Conservation (phyloP, 202 grass and related monocot genomes). For the Panicum hallii region DNA sequence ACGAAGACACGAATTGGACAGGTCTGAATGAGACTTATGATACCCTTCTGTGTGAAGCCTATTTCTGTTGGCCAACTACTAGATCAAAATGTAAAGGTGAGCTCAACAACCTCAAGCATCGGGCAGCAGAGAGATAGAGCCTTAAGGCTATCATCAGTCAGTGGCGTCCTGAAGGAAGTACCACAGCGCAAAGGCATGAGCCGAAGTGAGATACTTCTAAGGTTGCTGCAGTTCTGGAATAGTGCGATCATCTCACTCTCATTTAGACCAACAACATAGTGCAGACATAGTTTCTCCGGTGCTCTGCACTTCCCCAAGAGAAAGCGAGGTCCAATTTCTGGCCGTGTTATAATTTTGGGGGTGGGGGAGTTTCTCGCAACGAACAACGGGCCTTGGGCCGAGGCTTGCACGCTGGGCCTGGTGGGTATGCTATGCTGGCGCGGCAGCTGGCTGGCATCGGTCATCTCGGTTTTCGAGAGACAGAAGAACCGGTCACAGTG, state of each 20-base stretch:
- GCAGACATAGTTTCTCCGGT: conserved; percentile 62
- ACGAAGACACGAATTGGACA: conserved; percentile 58
- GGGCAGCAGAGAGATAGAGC: conserved; percentile 51
- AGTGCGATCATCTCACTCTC: conserved; percentile 59
- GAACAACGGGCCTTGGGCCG: background rate
- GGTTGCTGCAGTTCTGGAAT: conserved; percentile 52
- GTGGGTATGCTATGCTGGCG: no score
- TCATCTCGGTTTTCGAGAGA: no score
- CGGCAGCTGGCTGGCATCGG: no score
- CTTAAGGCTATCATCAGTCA: conserved; percentile 64
- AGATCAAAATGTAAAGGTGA: conserved; percentile 43
- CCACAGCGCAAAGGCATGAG: conserved; percentile 32
- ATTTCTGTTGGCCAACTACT: conserved; percentile 5
- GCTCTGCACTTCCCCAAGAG: conserved; percentile 56
- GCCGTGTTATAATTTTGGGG: conserved; percentile 42
- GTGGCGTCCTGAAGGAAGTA: background rate
- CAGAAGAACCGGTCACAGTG: no score
- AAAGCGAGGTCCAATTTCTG: conserved; percentile 45
- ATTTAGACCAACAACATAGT: conserved; percentile 51
- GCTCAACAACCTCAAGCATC: conserved; percentile 64
- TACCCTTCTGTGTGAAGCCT: conserved; percentile 53
- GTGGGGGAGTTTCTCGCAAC: background rate
- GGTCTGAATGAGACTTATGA: conserved; percentile 48
- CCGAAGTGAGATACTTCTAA: conserved; percentile 59
- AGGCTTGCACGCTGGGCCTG: no score